phyloP scores from a whole-genome alignment of 768 basidiomycete genomes.

The Pleurotus salmoneostramineus region DNA sequence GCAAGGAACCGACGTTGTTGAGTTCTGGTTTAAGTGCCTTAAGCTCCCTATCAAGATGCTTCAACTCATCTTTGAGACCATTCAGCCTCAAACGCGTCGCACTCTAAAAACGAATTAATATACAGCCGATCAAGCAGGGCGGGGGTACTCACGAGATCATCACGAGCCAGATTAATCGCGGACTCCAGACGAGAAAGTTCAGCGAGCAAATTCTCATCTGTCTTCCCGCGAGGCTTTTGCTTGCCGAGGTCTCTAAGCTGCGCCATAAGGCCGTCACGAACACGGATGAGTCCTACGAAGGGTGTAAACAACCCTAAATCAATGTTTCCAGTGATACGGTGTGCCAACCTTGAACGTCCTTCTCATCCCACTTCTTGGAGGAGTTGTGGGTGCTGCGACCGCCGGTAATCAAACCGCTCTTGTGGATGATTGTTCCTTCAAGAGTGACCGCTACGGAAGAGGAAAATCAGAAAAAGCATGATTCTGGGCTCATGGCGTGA shows the following conservation, averaged over 20 bases:
- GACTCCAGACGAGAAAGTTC: conserved; percentile 82
- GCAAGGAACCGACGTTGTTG: conserved; percentile 49
- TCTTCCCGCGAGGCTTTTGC: conserved; percentile 77
- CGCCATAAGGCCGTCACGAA: conserved; percentile 64
- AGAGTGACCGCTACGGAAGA: conserved; percentile 77
- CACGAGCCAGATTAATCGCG: conserved; percentile 65
- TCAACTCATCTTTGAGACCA: conserved; percentile 82
- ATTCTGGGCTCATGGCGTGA: neutral
- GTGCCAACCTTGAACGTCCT: conserved; percentile 75
- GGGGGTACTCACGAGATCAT: conserved; percentile 67
- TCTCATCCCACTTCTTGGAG: conserved; percentile 93
- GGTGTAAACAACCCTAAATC: neutral
- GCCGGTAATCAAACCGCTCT: conserved; percentile 96
- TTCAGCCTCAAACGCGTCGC: conserved; percentile 72
- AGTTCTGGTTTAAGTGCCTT: conserved; percentile 65
- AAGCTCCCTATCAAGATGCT: conserved; percentile 70
- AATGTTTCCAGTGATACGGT: neutral
- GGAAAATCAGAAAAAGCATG: neutral
- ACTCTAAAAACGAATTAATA: conserved; percentile 39
- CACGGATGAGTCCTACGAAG: conserved; percentile 40
- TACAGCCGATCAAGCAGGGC: neutral
- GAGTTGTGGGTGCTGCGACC: conserved; percentile 74
- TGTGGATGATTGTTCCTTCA: conserved; percentile 96
- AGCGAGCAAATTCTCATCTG: conserved; percentile 73
- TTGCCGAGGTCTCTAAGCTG: conserved; percentile 84